phyloP scores from a whole-genome alignment of 2,329 filamentous ascomycete genomes.

The Lachnellula willkommii region DNA sequence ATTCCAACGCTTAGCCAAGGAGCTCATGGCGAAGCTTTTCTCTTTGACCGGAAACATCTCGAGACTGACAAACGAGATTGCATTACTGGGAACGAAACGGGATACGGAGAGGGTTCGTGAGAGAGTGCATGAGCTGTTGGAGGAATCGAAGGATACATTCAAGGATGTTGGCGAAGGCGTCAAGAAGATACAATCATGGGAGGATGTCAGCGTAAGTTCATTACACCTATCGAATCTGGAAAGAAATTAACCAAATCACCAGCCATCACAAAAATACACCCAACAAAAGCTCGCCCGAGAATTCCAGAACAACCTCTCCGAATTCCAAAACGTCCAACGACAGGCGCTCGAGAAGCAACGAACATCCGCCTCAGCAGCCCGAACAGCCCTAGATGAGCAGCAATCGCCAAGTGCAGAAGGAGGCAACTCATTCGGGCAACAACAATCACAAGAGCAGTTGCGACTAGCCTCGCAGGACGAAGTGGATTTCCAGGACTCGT shows the following conservation, averaged over 20 bases:
- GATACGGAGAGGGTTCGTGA: constrained; percentile 90
- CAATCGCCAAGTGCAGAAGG: constrained; percentile 34
- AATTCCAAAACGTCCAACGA: constrained; percentile 90
- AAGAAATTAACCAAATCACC: constrained; percentile 6
- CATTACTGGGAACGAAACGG: constrained; percentile 79
- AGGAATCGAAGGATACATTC: constrained; percentile 81
- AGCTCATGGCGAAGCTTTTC: constrained; percentile 84
- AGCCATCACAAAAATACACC: constrained; percentile 95
- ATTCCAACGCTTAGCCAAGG: constrained; percentile 76
- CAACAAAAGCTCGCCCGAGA: constrained; percentile 92
- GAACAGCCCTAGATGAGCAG: constrained; percentile 67
- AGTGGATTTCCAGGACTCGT: constrained; percentile 92
- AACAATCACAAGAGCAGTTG: constrained; percentile 68
- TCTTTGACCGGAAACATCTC: constrained; percentile 83
- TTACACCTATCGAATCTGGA: constrained; percentile 12
- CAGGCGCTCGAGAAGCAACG: constrained; percentile 88
- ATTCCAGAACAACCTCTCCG: constrained; percentile 80
- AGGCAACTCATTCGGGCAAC: constrained; percentile 40
- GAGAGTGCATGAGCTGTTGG: constrained; percentile 78
- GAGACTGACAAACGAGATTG: constrained; percentile 76
- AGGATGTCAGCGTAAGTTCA: constrained; percentile 65
- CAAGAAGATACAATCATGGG: constrained; percentile 86
- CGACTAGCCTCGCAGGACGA: constrained; percentile 87
- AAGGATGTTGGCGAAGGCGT: constrained; percentile 89
- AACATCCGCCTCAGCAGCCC: constrained; percentile 75